Evolutionary conservation across 225 moss, liverwort and hornwort species (phyloP).

Genomic region (Polytrichum formosum): DNA sequence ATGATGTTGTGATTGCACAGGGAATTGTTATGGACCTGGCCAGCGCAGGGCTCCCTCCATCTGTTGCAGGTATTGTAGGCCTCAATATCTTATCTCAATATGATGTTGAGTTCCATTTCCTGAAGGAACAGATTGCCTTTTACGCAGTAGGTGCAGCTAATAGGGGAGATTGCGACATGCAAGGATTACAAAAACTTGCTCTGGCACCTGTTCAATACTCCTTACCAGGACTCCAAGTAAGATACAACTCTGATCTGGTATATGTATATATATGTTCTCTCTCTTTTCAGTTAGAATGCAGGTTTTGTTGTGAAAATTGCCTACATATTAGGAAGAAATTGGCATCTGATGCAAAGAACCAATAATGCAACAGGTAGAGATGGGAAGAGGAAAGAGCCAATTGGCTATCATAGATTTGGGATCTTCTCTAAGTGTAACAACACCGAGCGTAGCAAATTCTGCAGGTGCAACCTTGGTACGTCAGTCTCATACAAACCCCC

Average conservation of each 20-base stretch:
- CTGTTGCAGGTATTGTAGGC: constrained; percentile 83
- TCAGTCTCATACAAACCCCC: constrained; percentile 1
- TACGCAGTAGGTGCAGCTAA: constrained; percentile 68
- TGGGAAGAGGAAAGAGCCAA: constrained; percentile 70
- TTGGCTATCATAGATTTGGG: constrained; percentile 87
- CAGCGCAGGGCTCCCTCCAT: constrained; percentile 79
- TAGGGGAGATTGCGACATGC: constrained; percentile 58
- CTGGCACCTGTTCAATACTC: constrained; percentile 51
- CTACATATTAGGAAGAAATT: not conserved
- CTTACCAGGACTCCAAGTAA: constrained; percentile 43
- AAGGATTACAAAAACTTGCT: constrained; percentile 73
- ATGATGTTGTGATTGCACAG: constrained; percentile 26
- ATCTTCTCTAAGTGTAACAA: constrained; percentile 88
- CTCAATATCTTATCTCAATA: constrained; percentile 80
- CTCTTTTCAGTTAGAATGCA: not conserved
- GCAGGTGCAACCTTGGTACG: constrained; percentile 71
- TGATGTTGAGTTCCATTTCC: constrained; percentile 92
- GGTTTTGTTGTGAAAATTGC: not conserved
- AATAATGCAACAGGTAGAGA: constrained; percentile 53
- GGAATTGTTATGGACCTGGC: constrained; percentile 79
- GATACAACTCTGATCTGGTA: not conserved
- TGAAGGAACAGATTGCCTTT: constrained; percentile 59
- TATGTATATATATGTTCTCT: not conserved
- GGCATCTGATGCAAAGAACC: not conserved
- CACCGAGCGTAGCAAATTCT: constrained; percentile 60